Evolutionary conservation across 2,329 filamentous ascomycete genomes (phyloP), one percentile per base, ranked within the genome.

Genomic region (Fusarium sp.): DNA sequence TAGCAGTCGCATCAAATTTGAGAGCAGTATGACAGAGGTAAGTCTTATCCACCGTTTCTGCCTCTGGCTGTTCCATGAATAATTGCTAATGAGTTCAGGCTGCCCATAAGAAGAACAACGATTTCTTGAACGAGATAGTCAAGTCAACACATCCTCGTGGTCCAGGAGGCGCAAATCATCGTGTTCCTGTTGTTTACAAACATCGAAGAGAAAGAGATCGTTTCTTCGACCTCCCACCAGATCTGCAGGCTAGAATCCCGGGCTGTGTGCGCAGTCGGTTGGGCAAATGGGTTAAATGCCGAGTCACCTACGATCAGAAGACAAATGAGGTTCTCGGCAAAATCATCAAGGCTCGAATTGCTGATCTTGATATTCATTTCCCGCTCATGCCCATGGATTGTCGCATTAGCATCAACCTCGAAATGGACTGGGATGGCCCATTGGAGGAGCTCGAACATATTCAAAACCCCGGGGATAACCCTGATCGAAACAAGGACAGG

Each of bases 391-490:
- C 89, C 5, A 92, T 98, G 76, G 96, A 99, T 80, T 97, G 94
- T 81, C 92, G 96, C 13, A 91, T 99, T 72, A 97, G 94, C 75
- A 90, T 99, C 76, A 98, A 97, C 77, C 87, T 99, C 4, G 97
- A 99, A 88, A 94, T 97, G 88, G 87, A 91, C 57, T 97, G 91
- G 83, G 87, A 94, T 6, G 93, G 94, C 3, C 75, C 92, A 0
- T 84, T 89, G 6, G 83, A 87, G 41, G 87, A 88, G 63, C 78
- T 90, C 16, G 84, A 87, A 72, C 76, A 79, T 25, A 60, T 81
- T 54, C 75, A 75, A 49, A 79, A 75, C 56, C 80, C 72, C 70
- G 79, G 58, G 71, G 84, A 76, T 75, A 83, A 76, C 29, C 82
- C 86, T 9, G 90, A 93, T 75, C 89, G 94, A 9, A 90, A 89